Evolutionary conservation across 2,329 filamentous ascomycete genomes (phyloP), one percentile per base, ranked within the genome.

Genomic region (Fusarium sp.): DNA sequence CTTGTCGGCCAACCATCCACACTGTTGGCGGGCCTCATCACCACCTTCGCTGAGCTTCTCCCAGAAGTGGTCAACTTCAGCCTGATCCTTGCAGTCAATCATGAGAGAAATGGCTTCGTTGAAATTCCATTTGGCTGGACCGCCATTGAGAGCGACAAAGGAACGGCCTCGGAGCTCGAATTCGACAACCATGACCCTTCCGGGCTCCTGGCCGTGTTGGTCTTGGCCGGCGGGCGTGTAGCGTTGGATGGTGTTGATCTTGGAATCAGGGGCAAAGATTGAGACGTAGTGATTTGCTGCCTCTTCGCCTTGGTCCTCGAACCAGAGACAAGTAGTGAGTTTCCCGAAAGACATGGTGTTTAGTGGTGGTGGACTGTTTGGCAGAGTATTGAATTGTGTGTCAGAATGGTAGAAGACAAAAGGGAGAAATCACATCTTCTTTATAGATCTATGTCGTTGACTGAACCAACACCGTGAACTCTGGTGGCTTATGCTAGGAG

Each of bases 11-110:
- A 86, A 51, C 86, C 85, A 87, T 7, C 85, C 84, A 69, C 86
- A 87, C 63, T 80, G 76, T 73, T 82, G 79, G 61, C 79, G 80
- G 13, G 76, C 69, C 67, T 76, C 75, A 55, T 84, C 82, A 4
- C 82, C 84, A 8, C 82, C 85, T 55, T 83, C 82, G 14, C 79
- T 69, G 32, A 87, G 80, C 77, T 80, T 83, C 18, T 80, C 80
- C 84, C 84, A 87, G 75, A 84, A 87, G 70, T 85, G 81, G 66
- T 87, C 85, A 28, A 87, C 79, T 74, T 87, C 85, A 1, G 76
- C 82, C 77, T 87, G 85, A 74, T 83, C 79, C 48, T 82, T 81
- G 79, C 85, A 86, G 54, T 82, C 78, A 74, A 87, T 79, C 75
- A 83, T 81, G 76, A 87, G 82, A 2, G 83, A 85, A 26, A 85